Percentiles rank a stretch among this genome's conserved stretches.
These are phyloP conservation scores for Coniochaeta pulveracea DNA, from an alignment of 2,329 filamentous ascomycete genomes.

Conservation along the genomic window DNA sequence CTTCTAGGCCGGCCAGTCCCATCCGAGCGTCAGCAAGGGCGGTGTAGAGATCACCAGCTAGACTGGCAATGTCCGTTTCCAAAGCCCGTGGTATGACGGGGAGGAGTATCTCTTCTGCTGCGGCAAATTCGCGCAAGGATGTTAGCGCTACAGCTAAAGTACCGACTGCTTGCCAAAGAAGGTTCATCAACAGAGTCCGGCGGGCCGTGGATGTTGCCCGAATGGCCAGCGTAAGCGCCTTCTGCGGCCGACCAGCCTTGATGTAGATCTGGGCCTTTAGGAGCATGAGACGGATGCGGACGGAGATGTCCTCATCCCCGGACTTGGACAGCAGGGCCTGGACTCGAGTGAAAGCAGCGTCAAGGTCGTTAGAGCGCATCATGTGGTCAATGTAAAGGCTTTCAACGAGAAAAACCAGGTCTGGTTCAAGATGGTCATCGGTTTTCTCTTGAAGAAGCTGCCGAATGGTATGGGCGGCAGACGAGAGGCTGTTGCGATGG, in stretches of 20 bases:
- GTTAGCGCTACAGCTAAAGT: slow-evolving; percentile 58
- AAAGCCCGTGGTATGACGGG: slow-evolving; percentile 66
- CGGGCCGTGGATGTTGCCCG: slow-evolving; percentile 65
- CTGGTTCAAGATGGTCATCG: slow-evolving; percentile 23
- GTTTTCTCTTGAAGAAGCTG: slow-evolving; percentile 39
- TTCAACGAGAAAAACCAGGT: slow-evolving; percentile 38
- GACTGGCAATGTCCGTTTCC: slow-evolving; percentile 52
- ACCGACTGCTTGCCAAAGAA: slow-evolving; percentile 62
- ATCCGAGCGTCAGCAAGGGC: slow-evolving; percentile 67
- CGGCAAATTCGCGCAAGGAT: slow-evolving; percentile 58
- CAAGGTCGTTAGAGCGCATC: slow-evolving; percentile 32
- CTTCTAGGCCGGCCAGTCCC: slow-evolving; percentile 51
- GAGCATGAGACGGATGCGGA: slow-evolving; percentile 60
- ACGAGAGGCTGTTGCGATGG: slow-evolving; percentile 39
- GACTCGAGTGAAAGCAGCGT: slow-evolving; percentile 34
- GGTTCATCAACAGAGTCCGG: slow-evolving; percentile 54
- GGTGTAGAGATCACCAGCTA: slow-evolving; percentile 57
- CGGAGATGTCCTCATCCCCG: slow-evolving; percentile 42
- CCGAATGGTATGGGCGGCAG: slow-evolving; percentile 35
- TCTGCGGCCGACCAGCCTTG: slow-evolving; percentile 55
- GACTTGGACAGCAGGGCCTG: slow-evolving; percentile 30
- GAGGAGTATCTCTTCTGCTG: slow-evolving; percentile 52
- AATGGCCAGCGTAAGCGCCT: slow-evolving; percentile 66
- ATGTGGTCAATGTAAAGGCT: slow-evolving; percentile 41
- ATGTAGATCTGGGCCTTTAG: slow-evolving; percentile 62